Percentiles rank a stretch among this genome's conserved stretches.
Conservation (phyloP, 192 early-diverging fungal genomes). For the Entomortierella chlamydospora region DNA sequence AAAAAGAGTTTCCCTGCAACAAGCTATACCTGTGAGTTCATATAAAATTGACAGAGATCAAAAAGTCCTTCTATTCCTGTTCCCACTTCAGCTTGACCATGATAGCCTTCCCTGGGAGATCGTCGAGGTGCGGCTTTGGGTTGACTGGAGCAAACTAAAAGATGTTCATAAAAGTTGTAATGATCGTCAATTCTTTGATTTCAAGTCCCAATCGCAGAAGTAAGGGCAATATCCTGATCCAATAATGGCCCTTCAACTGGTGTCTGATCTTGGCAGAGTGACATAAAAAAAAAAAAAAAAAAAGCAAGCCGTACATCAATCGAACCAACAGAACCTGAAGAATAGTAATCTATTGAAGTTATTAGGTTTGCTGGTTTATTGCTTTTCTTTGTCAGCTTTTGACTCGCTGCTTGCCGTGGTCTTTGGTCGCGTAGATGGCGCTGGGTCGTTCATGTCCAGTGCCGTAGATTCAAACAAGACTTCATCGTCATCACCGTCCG, state of each 20-base stretch:
- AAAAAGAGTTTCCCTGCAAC: conserved; percentile 1
- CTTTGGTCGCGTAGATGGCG: neutral
- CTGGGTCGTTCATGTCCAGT: conserved; percentile 11
- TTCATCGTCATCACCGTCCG: conserved; percentile 22
- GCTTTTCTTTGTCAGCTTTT: conserved; percentile 6
- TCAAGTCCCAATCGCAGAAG: neutral
- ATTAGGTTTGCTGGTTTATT: neutral
- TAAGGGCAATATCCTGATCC: neutral
- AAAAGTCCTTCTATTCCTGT: conserved; percentile 94
- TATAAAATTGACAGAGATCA: conserved; percentile 95
- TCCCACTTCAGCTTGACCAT: conserved; percentile 98
- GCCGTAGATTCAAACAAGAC: conserved; percentile 20
- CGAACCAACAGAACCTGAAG: too few relatives aligned
- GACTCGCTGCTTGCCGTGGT: neutral
- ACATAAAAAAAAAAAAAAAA: too few relatives aligned
- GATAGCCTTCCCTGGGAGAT: conserved; percentile 92
- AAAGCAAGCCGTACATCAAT: too few relatives aligned
- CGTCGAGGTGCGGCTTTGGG: conserved; percentile 96
- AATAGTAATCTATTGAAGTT: neutral
- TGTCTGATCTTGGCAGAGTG: too few relatives aligned
- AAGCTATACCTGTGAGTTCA: conserved; percentile 89
- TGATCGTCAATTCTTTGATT: neutral
- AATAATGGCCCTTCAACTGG: neutral
- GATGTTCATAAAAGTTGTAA: neutral
- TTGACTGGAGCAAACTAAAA: conserved; percentile 91